These are phyloP conservation scores for Neonectria neomacrospora DNA, from an alignment of 2,329 filamentous ascomycete genomes.

Conservation along the genomic window DNA sequence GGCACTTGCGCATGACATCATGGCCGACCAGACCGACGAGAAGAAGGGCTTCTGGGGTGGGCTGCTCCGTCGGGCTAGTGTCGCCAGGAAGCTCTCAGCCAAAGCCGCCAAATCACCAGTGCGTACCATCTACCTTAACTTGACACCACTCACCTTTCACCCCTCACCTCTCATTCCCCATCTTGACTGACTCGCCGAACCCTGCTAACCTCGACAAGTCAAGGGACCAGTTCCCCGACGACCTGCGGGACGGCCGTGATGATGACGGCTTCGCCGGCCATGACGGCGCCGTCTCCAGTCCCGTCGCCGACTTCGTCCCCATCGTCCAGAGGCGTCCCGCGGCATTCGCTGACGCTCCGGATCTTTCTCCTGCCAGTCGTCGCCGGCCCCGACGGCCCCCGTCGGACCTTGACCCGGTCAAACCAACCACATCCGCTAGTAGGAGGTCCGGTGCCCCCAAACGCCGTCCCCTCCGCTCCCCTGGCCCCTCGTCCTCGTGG, in stretches of 20 bases:
- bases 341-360: conserved; percentile 25
- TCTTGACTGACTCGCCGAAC: conserved; percentile 2
- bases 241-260: background rate
- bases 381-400: conserved; percentile 57
- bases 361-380: conserved; percentile 44
- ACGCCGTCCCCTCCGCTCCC: conserved; percentile 32
- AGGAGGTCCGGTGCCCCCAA: conserved; percentile 34
- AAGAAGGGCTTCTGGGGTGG: conserved; percentile 60
- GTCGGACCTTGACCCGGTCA: conserved; percentile 41
- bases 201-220: conserved; percentile 15
- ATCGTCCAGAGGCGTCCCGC: conserved; percentile 34
- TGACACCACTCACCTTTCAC: conserved; percentile 1
- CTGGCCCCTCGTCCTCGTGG: conserved; percentile 62
- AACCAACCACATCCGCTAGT: conserved; percentile 23
- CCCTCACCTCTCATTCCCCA: background rate
- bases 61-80: conserved; percentile 61
- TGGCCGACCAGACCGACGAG: conserved; percentile 49
- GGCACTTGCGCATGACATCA: conserved; percentile 41
- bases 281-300: conserved; percentile 38
- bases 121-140: conserved; percentile 22
- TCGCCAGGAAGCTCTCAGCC: conserved; percentile 44
- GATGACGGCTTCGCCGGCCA: conserved; percentile 32
- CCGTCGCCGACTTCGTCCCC: conserved; percentile 53
- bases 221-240: conserved; percentile 31
- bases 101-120: conserved; percentile 34